These are phyloP conservation scores for Stevia rebaudiana DNA, from an alignment of 140 eudicot genomes.

Conservation along the genomic window DNA sequence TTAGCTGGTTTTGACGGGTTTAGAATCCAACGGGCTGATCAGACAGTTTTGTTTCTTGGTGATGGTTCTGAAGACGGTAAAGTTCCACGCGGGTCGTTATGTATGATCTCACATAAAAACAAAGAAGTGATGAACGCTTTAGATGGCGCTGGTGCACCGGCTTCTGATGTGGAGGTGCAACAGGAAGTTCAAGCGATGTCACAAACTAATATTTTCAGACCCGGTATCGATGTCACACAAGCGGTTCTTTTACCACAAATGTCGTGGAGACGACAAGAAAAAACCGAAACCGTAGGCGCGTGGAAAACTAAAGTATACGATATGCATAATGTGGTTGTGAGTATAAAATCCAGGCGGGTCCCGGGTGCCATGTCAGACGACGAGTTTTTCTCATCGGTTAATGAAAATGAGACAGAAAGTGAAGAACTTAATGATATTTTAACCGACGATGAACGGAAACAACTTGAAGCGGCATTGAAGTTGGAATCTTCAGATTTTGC, in stretches of 20 bases:
- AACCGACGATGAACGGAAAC: slow-evolving; percentile 86
- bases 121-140: slow-evolving; percentile 87
- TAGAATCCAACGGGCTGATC: slow-evolving; percentile 87
- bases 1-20: slow-evolving; percentile 96
- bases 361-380: slow-evolving; percentile 99
- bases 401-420: slow-evolving; percentile 71
- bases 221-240: slow-evolving; percentile 90
- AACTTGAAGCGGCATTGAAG: slow-evolving; percentile 79
- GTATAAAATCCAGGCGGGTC: slow-evolving; percentile 83
- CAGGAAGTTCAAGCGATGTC: slow-evolving; percentile 88
- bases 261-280: slow-evolving; percentile 86
- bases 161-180: slow-evolving; percentile 80
- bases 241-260: slow-evolving; percentile 87
- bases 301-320: slow-evolving; percentile 96
- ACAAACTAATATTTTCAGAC: slow-evolving; percentile 83
- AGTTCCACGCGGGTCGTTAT: slow-evolving; percentile 75
- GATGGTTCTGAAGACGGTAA: slow-evolving; percentile 91
- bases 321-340: slow-evolving; percentile 90
- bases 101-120: slow-evolving; percentile 82
- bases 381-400: slow-evolving; percentile 57
- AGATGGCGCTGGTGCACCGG: slow-evolving; percentile 90
- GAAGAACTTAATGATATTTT: slow-evolving; percentile 67
- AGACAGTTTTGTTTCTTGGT: slow-evolving; percentile 83
- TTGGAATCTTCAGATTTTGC: slow-evolving; percentile 49
- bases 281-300: slow-evolving; percentile 63